phyloP scores from a whole-genome alignment of 1,284 basidiomycete genomes.

The Cystobasidium pallidum region DNA sequence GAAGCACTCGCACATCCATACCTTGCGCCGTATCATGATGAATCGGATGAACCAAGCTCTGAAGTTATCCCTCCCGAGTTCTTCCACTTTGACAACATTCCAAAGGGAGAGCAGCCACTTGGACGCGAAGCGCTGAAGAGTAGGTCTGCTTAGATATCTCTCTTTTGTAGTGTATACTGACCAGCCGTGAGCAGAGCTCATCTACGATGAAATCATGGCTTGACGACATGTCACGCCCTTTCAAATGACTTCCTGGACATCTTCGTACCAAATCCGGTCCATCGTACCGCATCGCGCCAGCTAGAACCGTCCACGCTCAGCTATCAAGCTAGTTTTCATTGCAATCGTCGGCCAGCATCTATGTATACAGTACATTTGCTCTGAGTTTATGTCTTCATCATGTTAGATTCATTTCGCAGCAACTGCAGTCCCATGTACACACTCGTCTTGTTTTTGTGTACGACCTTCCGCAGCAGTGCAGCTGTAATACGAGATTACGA shows the following conservation, averaged over 20 bases:
- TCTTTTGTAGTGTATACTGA: neutral
- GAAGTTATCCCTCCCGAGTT: slow-evolving; percentile 67
- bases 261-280: too few species aligned
- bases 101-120: slow-evolving; percentile 61
- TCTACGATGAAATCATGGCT: slow-evolving; percentile 59
- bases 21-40: slow-evolving; percentile 52
- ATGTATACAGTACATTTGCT: slow-evolving; percentile 14
- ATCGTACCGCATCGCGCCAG: too few species aligned
- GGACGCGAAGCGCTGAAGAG: slow-evolving; percentile 60
- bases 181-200: slow-evolving; percentile 54
- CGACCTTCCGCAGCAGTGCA: neutral
- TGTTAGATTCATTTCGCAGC: neutral
- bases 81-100: slow-evolving; percentile 82
- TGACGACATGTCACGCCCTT: too few species aligned
- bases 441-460: neutral
- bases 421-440: neutral
- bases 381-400: neutral
- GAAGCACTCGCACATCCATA: slow-evolving; percentile 51
- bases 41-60: slow-evolving; percentile 47
- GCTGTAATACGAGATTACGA: neutral
- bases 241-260: too few species aligned
- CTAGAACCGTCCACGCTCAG: too few species aligned
- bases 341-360: neutral
- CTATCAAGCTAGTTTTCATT: too few species aligned
- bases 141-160: slow-evolving; percentile 48